Base-by-base conservation (phyloP, 2,329 filamentous ascomycete species). In the Exophiala phaeomuriformis region DNA sequence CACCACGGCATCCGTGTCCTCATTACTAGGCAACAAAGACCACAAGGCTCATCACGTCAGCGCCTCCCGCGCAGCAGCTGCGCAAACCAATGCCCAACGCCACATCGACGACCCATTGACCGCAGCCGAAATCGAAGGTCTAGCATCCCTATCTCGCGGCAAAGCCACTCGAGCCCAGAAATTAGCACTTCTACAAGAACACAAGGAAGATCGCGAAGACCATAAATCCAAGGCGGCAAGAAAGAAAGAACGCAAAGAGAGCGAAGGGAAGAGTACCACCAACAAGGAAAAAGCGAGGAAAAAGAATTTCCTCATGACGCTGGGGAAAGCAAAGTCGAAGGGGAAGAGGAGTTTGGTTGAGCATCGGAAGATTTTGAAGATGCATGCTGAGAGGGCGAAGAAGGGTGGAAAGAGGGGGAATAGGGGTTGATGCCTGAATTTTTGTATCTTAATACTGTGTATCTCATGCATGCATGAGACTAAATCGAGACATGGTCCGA, bases 221-320 rank as follows among this genome's bases (percentile, higher is more conserved):
- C 90, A 95, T 75, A 90, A 91, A 75, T 87, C 83, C 59, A 93
- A 88, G 50, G 84, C 88, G 60, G 90, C 90, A 10, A 84, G 88
- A 67, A 79, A 87, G 65, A 88, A 89, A 77, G 83, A 88, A 68
- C 88, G 90, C 78, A 95, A 95, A 80, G 82, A 85, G 64, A 79
- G 83, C 1, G 82, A 90, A 72, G 93, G 93, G 65, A 97, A 97
- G 83, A 95, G 88, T 68, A 90, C 89, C 36, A 97, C 91, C 61
- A 98, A 98, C 73, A 88, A 87, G 75, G 93, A 98, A 77, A 98
- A 98, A 81, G 83, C 87, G 40, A 78, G 91, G 63, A 89, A 88
- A 79, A 98, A 98, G 86, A 98, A 98, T 71, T 95, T 98, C 73
- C 69, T 98, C 65, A 98, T 98, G 93, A 97, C 91, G 37, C 73